A percentile compares a stretch with the other conserved stretches of the same genome.
phyloP scores from a whole-genome alignment of 2,329 filamentous ascomycete genomes.

The Camillea tinctor region DNA sequence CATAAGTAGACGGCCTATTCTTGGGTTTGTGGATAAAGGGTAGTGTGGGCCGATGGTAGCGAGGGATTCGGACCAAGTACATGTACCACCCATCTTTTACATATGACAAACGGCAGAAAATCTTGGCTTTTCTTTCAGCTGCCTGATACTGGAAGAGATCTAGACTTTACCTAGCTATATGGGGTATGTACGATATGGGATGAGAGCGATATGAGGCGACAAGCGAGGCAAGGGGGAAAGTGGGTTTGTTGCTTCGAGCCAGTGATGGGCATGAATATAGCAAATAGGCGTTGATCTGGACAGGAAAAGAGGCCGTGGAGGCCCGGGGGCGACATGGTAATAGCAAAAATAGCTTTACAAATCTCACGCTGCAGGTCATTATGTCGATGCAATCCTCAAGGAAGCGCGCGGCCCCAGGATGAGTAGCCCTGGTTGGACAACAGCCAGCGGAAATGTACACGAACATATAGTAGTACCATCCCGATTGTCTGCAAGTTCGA shows the following conservation, averaged over 20 bases:
- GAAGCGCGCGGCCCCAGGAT: not conserved
- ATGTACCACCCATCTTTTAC: not conserved
- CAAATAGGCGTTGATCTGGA: not conserved
- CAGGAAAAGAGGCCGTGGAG: not conserved
- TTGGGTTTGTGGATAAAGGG: constrained; percentile 4
- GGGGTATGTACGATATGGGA: not conserved
- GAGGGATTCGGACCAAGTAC: constrained; percentile 1
- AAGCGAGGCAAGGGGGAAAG: not conserved
- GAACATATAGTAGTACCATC: not conserved
- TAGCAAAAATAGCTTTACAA: not conserved
- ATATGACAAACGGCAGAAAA: not conserved
- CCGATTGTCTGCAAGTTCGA: not conserved
- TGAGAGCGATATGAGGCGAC: not conserved
- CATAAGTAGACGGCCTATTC: not conserved
- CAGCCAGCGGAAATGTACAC: not conserved
- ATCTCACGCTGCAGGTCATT: constrained; percentile 4
- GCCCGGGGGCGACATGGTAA: not conserved
- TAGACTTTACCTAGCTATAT: not conserved
- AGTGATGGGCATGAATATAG: not conserved
- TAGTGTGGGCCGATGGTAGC: constrained; percentile 1
- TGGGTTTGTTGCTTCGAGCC: not conserved
- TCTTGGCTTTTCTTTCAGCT: not conserved
- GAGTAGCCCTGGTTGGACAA: not conserved
- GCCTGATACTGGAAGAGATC: not conserved
- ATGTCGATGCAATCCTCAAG: constrained; percentile 1